Evolutionary conservation across 2,329 filamentous ascomycete genomes (phyloP).

Genomic region (Aspergillus fischeri): DNA sequence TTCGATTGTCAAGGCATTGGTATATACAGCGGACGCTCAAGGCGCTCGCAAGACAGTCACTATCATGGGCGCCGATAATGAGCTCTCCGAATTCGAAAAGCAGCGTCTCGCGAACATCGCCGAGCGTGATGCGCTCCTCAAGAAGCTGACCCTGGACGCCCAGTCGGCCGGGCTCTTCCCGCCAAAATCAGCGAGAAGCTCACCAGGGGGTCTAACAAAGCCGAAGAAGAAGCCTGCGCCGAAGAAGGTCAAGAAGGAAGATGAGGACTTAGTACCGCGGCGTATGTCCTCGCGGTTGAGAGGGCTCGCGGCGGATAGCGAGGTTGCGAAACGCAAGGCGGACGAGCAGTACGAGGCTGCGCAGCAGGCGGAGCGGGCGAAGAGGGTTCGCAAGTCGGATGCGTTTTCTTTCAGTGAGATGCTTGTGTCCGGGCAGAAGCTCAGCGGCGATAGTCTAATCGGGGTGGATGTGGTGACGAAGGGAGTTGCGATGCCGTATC

Average conservation of each 20-base stretch:
- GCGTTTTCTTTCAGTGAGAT: conserved; percentile 72
- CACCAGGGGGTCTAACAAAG: conserved; percentile 45
- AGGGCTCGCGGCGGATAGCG: conserved; percentile 62
- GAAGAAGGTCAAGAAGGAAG: conserved; percentile 60
- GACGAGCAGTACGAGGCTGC: conserved; percentile 59
- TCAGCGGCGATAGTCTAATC: conserved; percentile 63
- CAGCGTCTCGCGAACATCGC: conserved; percentile 82
- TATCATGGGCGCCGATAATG: conserved; percentile 35
- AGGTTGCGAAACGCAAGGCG: conserved; percentile 64
- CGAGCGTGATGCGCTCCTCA: conserved; percentile 76
- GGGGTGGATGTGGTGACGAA: conserved; percentile 55
- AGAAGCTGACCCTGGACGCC: conserved; percentile 66
- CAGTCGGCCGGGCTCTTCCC: conserved; percentile 65
- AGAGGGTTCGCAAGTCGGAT: conserved; percentile 61
- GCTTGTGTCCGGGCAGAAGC: conserved; percentile 72
- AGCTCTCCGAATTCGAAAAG: conserved; percentile 80
- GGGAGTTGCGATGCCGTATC: conserved; percentile 70
- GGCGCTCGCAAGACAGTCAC: conserved; percentile 4
- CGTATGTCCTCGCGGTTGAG: conserved; percentile 59
- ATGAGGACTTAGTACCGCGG: conserved; percentile 52
- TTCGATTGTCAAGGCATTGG: background rate
- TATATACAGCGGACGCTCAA: conserved; percentile 5
- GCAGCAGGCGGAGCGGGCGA: conserved; percentile 56
- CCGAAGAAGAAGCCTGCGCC: conserved; percentile 45
- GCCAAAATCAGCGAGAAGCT: conserved; percentile 48